Evolutionary conservation across 108 stramenopile genomes (phyloP).

Genomic region (Bacterosira constricta): DNA sequence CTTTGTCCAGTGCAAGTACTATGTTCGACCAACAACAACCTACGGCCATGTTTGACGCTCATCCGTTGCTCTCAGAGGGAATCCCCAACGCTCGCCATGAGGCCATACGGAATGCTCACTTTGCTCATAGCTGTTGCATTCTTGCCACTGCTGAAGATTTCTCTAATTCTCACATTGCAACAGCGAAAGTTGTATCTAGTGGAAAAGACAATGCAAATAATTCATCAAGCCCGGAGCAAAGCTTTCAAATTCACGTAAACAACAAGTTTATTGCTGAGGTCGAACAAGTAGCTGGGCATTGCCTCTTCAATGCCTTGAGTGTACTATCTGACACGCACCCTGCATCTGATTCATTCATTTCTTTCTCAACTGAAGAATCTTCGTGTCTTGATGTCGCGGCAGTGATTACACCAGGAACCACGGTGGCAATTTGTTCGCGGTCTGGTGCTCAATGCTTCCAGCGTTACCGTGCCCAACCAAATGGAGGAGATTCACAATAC

Average conservation of each 20-base stretch:
- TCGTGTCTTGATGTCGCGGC: slow-evolving; percentile 49
- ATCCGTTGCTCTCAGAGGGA: slow-evolving; percentile 55
- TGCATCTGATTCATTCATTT: slow-evolving; percentile 51
- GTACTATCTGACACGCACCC: slow-evolving; percentile 64
- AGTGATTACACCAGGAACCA: slow-evolving; percentile 56
- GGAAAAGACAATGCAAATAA: slow-evolving; percentile 1
- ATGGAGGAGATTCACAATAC: slow-evolving; percentile 29
- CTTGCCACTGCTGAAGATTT: slow-evolving; percentile 59
- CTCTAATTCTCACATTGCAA: slow-evolving; percentile 42
- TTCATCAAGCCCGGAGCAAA: slow-evolving; percentile 50
- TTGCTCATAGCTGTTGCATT: slow-evolving; percentile 55
- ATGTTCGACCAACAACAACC: slow-evolving; percentile 23
- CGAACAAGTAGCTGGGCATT: slow-evolving; percentile 51
- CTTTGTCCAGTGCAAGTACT: slow-evolving; percentile 43
- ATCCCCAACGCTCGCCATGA: slow-evolving; percentile 72
- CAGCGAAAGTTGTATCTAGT: slow-evolving; percentile 2
- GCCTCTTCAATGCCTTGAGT: slow-evolving; percentile 55
- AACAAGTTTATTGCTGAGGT: slow-evolving; percentile 58
- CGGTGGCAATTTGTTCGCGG: slow-evolving; percentile 48
- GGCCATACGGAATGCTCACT: slow-evolving; percentile 65
- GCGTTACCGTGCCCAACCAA: background rate
- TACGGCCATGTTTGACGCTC: slow-evolving; percentile 28
- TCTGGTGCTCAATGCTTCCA: slow-evolving; percentile 12
- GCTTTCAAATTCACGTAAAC: slow-evolving; percentile 62
- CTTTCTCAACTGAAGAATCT: slow-evolving; percentile 48